Conservation (phyloP, 2,329 filamentous ascomycete species). For the Fusarium sp. region DNA sequence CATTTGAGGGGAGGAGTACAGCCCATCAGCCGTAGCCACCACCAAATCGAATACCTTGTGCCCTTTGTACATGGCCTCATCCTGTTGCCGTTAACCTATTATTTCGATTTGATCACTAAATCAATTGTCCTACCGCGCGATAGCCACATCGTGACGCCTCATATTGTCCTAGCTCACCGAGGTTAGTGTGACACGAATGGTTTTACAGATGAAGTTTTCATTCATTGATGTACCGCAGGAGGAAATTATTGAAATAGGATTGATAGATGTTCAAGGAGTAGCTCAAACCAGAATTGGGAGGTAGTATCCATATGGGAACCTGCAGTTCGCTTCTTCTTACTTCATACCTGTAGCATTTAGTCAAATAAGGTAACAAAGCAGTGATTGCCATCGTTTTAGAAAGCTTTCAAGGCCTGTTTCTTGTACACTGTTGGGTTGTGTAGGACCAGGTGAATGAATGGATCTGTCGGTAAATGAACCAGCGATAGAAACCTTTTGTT, state of each 20-base stretch:
- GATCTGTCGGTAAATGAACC: constrained; percentile 15
- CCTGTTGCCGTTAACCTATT: not conserved
- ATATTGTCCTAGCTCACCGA: not conserved
- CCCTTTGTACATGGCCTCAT: not conserved
- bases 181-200: not conserved
- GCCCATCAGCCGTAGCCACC: not conserved
- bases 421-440: no score
- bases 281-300: not conserved
- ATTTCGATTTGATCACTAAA: not conserved
- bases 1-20: not conserved
- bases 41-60: not conserved
- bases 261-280: not conserved
- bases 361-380: not conserved
- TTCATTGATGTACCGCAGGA: not conserved
- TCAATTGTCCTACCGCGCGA: not conserved
- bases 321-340: not conserved
- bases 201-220: not conserved
- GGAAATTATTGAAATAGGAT: not conserved
- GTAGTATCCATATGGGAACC: not conserved
- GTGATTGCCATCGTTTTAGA: not conserved
- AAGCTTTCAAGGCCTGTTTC: no score
- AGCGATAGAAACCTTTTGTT: constrained; percentile 18
- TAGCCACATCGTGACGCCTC: not conserved
- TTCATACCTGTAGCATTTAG: not conserved
- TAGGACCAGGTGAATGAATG: not conserved